Conservation (phyloP, 768 basidiomycete species). For the Fomitopsis serialis region DNA sequence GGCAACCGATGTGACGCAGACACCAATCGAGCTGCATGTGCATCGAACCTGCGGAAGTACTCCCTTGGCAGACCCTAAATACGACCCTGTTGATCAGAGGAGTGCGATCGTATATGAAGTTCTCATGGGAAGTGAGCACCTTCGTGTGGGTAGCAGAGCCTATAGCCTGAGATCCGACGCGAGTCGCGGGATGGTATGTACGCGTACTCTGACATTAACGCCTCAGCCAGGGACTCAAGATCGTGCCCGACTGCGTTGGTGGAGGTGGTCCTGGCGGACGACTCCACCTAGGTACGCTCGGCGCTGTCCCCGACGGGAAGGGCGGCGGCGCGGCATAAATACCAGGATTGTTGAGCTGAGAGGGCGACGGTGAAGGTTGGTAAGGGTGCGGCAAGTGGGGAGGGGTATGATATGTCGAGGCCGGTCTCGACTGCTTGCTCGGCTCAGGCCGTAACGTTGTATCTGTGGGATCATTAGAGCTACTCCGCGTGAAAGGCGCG, state of each 20-base stretch:
- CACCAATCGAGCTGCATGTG: too few relatives aligned
- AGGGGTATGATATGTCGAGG: conserved; percentile 18
- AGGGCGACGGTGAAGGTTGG: conserved; percentile 37
- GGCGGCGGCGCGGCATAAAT: conserved; percentile 35
- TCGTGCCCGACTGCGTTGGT: not conserved
- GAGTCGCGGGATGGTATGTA: too few relatives aligned
- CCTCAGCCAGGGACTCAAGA: not conserved
- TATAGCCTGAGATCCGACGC: too few relatives aligned
- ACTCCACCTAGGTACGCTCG: not conserved
- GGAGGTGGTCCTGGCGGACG: not conserved
- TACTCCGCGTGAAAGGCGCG: too few relatives aligned
- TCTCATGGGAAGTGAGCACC: too few relatives aligned
- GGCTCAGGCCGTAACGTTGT: not conserved
- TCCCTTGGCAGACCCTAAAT: too few relatives aligned
- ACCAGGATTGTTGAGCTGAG: conserved; percentile 35
- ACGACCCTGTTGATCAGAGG: too few relatives aligned
- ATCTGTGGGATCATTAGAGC: not conserved
- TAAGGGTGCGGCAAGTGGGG: conserved; percentile 30
- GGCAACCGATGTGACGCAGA: too few relatives aligned
- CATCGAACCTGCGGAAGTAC: too few relatives aligned
- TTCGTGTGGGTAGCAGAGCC: too few relatives aligned
- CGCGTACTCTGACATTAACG: too few relatives aligned
- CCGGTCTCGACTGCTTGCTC: conserved; percentile 6
- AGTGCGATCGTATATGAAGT: too few relatives aligned
- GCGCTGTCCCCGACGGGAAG: not conserved